Evolutionary conservation across 345 rosid species (phyloP).

Genomic region (Raphanus sativus): DNA sequence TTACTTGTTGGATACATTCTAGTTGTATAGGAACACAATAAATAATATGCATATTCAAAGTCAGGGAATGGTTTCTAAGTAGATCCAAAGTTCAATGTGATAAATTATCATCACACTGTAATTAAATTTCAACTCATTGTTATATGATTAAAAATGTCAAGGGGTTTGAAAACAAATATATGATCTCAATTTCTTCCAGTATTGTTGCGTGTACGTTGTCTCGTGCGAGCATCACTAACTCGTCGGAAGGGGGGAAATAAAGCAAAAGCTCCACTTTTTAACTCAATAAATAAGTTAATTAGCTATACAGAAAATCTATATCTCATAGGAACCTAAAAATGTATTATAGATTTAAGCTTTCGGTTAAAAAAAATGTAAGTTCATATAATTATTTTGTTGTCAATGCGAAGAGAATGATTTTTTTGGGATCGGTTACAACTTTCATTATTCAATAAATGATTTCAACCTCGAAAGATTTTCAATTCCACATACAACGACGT

Average conservation of each 20-base stretch:
- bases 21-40: slow-evolving; percentile 12
- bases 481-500: no score
- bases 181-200: slow-evolving; percentile 7
- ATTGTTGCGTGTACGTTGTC: slow-evolving; percentile 29
- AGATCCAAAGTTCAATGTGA: not conserved
- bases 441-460: no score
- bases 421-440: no score
- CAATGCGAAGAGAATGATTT: not conserved
- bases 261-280: not conserved
- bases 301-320: not conserved
- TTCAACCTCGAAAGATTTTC: no score
- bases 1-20: slow-evolving; percentile 13
- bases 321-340: not conserved
- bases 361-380: not conserved
- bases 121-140: not conserved
- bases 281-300: not conserved
- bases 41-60: not conserved
- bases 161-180: slow-evolving; percentile 4
- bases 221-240: not conserved
- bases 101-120: not conserved
- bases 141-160: not conserved
- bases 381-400: not conserved
- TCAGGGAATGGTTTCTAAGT: not conserved
- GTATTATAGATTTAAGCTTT: not conserved
- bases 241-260: not conserved